Evolutionary conservation across 192 early-diverging fungal species (phyloP), one percentile per base, ranked within the genome.

Genomic region (Backusella psychrophila): DNA sequence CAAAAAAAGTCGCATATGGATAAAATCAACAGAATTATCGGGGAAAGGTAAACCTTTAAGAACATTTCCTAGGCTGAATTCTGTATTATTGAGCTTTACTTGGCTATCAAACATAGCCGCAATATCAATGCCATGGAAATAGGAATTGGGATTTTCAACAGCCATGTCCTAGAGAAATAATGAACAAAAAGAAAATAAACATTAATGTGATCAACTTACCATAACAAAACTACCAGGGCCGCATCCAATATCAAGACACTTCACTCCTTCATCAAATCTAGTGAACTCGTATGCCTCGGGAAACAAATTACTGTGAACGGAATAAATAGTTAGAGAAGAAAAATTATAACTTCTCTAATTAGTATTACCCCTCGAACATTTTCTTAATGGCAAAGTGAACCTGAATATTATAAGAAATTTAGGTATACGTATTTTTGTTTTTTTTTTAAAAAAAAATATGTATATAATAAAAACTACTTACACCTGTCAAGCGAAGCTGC

Each of bases 1-100:
- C 39, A 75, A 41, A 5, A 78, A 38, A 6, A 76, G 39, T 21
- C 81, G 81, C 52, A 78, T 66, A 14, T 75, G 36, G 19, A 79
- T 67, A 9, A 76, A 71, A 65, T 82, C 81, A 59, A 82, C 72
- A 5, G 66, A 56, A 31, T 82, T 78, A 12, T 82, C 81, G 23
- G 73, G 53, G n/a, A 78, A 76, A 15, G 74, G 74, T 23, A 82
- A 34, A 6, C 77, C 73, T 14, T 71, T 74, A 4, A 56, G 33
- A 11, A 78, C 42, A 67, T 78, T 82, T 74, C 42, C 77, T 19
- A 82, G 11, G 17, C 41, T 21, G 19, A 82, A 82, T 11, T 75
- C 29, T 14, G 59, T 41, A 38, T 82, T 82, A 12, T 34, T 19
- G 1, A 77, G 74, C 33, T 66, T 44, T 17, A 78, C 72, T 11